A percentile compares a stretch with the other conserved stretches of the same genome.
Evolutionary conservation across 1,284 basidiomycete species (phyloP).

Genomic region (Rhodotorula glutinis): DNA sequence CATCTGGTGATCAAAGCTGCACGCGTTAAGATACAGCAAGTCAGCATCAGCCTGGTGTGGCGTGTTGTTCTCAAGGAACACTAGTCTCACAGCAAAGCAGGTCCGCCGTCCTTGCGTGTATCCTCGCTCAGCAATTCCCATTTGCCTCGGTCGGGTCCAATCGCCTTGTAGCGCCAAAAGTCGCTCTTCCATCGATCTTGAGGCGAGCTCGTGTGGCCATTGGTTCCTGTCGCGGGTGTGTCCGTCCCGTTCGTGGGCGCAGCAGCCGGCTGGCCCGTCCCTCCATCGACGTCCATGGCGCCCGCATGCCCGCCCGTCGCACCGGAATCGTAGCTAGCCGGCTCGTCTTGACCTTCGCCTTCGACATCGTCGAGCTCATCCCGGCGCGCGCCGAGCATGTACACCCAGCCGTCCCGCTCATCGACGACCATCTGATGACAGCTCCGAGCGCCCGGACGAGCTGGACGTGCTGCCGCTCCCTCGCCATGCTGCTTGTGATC

Average conservation of each 20-base stretch:
- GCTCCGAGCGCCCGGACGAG: conserved; percentile 43
- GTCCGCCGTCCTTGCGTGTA: conserved; percentile 46
- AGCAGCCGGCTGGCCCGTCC: no score
- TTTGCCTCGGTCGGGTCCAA: conserved; percentile 37
- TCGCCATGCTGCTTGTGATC: not conserved
- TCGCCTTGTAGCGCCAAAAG: conserved; percentile 48
- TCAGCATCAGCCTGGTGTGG: no score
- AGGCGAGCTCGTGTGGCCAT: not conserved
- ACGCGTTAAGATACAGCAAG: no score
- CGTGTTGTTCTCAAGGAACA: not conserved
- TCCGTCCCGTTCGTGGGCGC: no score
- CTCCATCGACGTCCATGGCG: conserved; percentile 18
- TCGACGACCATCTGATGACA: conserved; percentile 49
- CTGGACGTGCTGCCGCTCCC: conserved; percentile 12
- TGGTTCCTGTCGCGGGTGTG: no score
- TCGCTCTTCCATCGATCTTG: conserved; percentile 39
- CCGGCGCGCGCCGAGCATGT: conserved; percentile 44
- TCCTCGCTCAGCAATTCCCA: conserved; percentile 48
- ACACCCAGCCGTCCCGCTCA: conserved; percentile 47
- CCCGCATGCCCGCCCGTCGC: not conserved
- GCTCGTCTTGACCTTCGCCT: not conserved
- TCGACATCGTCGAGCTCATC: conserved; percentile 12
- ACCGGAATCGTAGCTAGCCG: not conserved
- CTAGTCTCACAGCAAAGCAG: conserved; percentile 44
- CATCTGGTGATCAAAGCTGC: conserved; percentile 47